Evolutionary conservation across 176 grass and related monocot genomes (phyloP), one percentile per base, ranked within the genome.

Genomic region (Oryza nivara): DNA sequence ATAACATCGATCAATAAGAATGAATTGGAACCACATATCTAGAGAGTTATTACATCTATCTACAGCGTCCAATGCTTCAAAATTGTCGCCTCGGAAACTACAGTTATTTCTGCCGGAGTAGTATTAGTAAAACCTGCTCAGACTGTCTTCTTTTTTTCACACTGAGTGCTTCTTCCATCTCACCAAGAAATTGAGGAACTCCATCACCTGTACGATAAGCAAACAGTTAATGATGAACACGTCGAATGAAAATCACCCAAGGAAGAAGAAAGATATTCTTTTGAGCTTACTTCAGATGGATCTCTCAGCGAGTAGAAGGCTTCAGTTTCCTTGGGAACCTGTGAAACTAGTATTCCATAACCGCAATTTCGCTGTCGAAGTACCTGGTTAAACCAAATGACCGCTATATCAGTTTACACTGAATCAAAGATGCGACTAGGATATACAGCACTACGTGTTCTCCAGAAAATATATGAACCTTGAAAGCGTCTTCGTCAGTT

Each of bases 401-500:
- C 35, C 35, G 35, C 35, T 36, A 47, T 82, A 34, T 34, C 73
- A 78, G 67, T 11, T 79, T 64, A 78, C 52, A 69, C 11, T 0
- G 11, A 3, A 0, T 7, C 17, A 28, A 63, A 40, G 19, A 61
- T 49, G 20, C 4, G 72, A 66, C 4, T 14, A 8, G 17, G 2
- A 45, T 34, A 32, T 3, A 23, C 32, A 63, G 17, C 10, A 11
- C 28, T 14, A 17, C 11, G 48, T 9, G 3, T 51, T 68, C 0
- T 68, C 20, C 7, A n/a, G 23, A 86, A 54, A 5, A 67, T 82
- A 17, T 67, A 70, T 7, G 11, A 73, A 98, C 96, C 96, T 96
- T 94, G 80, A 99, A 99, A 5, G 96, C 96, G 23, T 99, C 96
- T 81, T 99, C 93, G 46, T 99, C 96, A 1, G 96, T 99, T 35